A percentile compares a stretch with the other conserved stretches of the same genome.
Conservation (phyloP, 2,329 filamentous ascomycete genomes). For the Hypocreales sp. region DNA sequence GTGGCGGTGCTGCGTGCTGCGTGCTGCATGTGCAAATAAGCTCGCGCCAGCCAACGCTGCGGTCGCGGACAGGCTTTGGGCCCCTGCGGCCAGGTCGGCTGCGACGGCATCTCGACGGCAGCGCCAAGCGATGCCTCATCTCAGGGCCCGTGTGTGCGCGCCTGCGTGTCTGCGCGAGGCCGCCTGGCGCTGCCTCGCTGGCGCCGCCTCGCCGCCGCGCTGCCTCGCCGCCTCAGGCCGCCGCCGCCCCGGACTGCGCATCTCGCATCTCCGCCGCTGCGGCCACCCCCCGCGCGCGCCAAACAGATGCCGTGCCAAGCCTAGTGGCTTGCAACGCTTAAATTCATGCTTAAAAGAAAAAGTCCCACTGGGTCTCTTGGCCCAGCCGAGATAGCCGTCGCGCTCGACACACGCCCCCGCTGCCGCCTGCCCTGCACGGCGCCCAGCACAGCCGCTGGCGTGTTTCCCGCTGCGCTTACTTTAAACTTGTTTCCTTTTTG, state of each 20-base stretch:
- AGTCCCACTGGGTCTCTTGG: conserved; percentile 5
- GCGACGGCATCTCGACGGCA: conserved; percentile 21
- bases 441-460: background rate
- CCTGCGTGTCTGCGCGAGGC: too few species aligned
- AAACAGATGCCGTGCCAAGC: conserved; percentile 20
- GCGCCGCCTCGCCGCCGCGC: too few species aligned
- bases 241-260: too few species aligned
- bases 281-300: conserved; percentile 1
- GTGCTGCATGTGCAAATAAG: too few species aligned
- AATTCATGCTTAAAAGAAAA: conserved; percentile 37
- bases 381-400: conserved; percentile 8
- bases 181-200: too few species aligned
- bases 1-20: too few species aligned
- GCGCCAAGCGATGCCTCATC: too few species aligned
- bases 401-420: conserved; percentile 1
- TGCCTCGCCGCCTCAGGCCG: too few species aligned
- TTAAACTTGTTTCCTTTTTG: background rate
- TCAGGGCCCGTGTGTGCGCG: too few species aligned
- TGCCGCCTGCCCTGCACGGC: background rate
- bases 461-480: background rate
- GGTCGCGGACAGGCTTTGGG: conserved; percentile 1
- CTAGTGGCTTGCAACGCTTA: conserved; percentile 30
- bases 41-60: too few species aligned
- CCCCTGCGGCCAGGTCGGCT: conserved; percentile 20
- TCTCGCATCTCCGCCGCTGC: background rate